Percentiles rank a stretch among this genome's conserved stretches.
These are phyloP conservation scores for Syncephalastrum sp. DNA, from an alignment of 371 early-diverging fungal species.

Conservation along the genomic window DNA sequence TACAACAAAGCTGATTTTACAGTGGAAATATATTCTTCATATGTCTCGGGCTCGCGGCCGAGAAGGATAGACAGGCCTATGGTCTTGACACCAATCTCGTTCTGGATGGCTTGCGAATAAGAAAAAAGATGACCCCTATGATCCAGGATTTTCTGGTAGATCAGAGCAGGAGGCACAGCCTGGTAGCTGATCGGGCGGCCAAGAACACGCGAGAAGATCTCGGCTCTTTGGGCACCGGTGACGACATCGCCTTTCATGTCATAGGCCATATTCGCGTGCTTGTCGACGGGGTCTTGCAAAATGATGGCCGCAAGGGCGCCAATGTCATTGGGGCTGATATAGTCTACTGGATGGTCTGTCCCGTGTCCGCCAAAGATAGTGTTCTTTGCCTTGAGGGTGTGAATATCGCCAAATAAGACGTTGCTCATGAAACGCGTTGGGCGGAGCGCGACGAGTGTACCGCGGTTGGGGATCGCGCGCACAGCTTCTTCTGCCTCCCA, in stretches of 20 bases:
- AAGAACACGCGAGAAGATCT: conserved; percentile 1
- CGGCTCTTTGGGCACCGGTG: conserved; percentile 2
- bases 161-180: background rate
- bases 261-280: conserved; percentile 10
- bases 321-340: conserved; percentile 97
- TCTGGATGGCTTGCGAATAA: too few relatives aligned
- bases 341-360: conserved; percentile 49
- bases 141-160: background rate
- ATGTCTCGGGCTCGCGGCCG: conserved; percentile 12
- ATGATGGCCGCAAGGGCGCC: conserved; percentile 52
- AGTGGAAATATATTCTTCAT: conserved; percentile 2
- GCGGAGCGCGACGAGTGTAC: conserved; percentile 22
- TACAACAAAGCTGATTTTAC: too few relatives aligned
- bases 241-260: conserved; percentile 9
- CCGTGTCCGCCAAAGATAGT: background rate
- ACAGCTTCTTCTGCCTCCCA: conserved; percentile 23
- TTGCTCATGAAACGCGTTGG: conserved; percentile 31
- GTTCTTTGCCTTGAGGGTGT: background rate
- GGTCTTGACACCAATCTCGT: background rate
- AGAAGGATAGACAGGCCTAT: conserved; percentile 10
- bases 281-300: conserved; percentile 6
- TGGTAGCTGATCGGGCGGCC: conserved; percentile 7
- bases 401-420: background rate
- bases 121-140: too few relatives aligned
- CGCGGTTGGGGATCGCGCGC: conserved; percentile 22